Conservation (phyloP, 768 basidiomycete species). For the Naganishia antarctica region DNA sequence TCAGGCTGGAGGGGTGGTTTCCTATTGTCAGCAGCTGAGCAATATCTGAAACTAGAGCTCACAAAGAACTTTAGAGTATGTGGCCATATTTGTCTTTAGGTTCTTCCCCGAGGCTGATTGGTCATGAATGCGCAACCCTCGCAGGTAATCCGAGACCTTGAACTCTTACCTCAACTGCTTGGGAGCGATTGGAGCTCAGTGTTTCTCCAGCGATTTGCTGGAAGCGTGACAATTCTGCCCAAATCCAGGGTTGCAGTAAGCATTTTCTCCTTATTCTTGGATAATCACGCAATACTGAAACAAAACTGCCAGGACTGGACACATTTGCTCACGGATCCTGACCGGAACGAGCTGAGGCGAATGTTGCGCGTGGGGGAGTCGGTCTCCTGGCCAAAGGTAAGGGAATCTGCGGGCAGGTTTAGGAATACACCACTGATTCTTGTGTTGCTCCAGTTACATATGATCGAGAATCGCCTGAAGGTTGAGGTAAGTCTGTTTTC, state of each 20-base stretch:
- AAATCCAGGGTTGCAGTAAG: slow-evolving; percentile 69
- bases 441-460: slow-evolving; percentile 63
- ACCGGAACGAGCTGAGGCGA: slow-evolving; percentile 68
- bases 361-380: slow-evolving; percentile 82
- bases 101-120: too few species aligned
- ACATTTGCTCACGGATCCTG: slow-evolving; percentile 75
- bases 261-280: slow-evolving; percentile 26
- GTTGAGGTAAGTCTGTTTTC: slow-evolving; percentile 39
- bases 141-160: slow-evolving; percentile 86
- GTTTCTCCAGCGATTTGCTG: slow-evolving; percentile 84
- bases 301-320: slow-evolving; percentile 65
- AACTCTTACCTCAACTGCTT: slow-evolving; percentile 84
- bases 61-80: slow-evolving; percentile 88
- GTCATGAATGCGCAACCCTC: background rate
- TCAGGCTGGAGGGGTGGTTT: slow-evolving; percentile 93
- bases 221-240: slow-evolving; percentile 49
- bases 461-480: slow-evolving; percentile 79
- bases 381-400: slow-evolving; percentile 95
- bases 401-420: too few species aligned
- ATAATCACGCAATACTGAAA: background rate
- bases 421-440: background rate
- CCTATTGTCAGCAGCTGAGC: slow-evolving; percentile 82
- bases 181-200: slow-evolving; percentile 96
- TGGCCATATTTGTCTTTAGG: background rate
- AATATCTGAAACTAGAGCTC: slow-evolving; percentile 89